phyloP scores from a whole-genome alignment of 2,329 filamentous ascomycete species.

The Venturia nashicola region DNA sequence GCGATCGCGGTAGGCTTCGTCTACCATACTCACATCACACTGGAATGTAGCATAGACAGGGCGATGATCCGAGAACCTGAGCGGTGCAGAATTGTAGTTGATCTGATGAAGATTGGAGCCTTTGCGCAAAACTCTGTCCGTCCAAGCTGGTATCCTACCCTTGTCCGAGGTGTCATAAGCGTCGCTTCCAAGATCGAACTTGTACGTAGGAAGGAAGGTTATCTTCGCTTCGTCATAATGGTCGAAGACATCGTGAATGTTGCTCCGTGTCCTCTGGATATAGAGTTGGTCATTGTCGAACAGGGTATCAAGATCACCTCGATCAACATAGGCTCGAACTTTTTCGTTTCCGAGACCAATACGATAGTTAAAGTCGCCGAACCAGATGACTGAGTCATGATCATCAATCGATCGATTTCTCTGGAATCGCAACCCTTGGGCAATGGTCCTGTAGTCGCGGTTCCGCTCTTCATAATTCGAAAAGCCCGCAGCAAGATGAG shows the following conservation, averaged over 20 bases:
- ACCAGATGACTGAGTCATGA: slow-evolving; percentile 79
- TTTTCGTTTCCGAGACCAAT: slow-evolving; percentile 74
- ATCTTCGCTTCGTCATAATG: slow-evolving; percentile 87
- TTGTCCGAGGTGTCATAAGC: slow-evolving; percentile 93
- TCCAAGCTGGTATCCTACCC: slow-evolving; percentile 90
- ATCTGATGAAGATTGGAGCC: slow-evolving; percentile 72
- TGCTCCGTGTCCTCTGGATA: slow-evolving; percentile 95
- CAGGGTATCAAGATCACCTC: slow-evolving; percentile 60
- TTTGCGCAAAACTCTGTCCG: slow-evolving; percentile 81
- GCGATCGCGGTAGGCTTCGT: slow-evolving; percentile 59
- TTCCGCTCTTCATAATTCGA: slow-evolving; percentile 95
- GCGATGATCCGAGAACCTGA: slow-evolving; percentile 90
- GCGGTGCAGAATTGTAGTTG: slow-evolving; percentile 68
- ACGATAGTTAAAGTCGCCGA: slow-evolving; percentile 97
- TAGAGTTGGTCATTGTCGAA: slow-evolving; percentile 95
- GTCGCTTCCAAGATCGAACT: slow-evolving; percentile 81
- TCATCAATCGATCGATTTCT: slow-evolving; percentile 83
- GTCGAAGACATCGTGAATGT: slow-evolving; percentile 70
- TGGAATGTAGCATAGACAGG: slow-evolving; percentile 86
- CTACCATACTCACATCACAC: slow-evolving; percentile 67
- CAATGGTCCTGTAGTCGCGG: slow-evolving; percentile 81
- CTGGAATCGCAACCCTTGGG: slow-evolving; percentile 78
- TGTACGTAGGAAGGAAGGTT: slow-evolving; percentile 86
- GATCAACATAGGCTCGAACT: slow-evolving; percentile 61
- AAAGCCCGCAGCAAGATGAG: slow-evolving; percentile 91